A percentile compares a stretch with the other conserved stretches of the same genome.
Conservation (phyloP, 2,329 filamentous ascomycete species). For the Pezicula carpinea region DNA sequence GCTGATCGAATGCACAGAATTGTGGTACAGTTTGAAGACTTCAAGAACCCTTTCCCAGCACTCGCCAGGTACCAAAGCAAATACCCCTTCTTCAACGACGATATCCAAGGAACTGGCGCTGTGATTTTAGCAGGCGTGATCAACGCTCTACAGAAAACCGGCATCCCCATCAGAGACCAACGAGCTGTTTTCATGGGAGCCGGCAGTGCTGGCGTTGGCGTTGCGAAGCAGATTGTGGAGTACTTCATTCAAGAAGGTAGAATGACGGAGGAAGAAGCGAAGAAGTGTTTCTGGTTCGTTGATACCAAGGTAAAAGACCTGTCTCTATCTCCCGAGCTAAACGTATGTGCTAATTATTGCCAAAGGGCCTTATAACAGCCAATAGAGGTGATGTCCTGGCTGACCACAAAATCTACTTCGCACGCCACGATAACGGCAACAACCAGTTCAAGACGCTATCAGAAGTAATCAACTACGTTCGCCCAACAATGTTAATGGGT, state of each 20-base stretch:
- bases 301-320: slow-evolving; percentile 44
- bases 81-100: slow-evolving; percentile 87
- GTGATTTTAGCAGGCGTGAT: slow-evolving; percentile 80
- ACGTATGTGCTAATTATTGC: slow-evolving; percentile 2
- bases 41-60: slow-evolving; percentile 53
- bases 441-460: slow-evolving; percentile 52
- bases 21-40: slow-evolving; percentile 67
- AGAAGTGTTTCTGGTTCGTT: slow-evolving; percentile 68
- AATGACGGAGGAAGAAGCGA: slow-evolving; percentile 65
- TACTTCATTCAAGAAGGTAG: slow-evolving; percentile 60
- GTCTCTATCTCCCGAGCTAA: neutral
- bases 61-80: slow-evolving; percentile 69
- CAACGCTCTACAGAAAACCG: slow-evolving; percentile 65
- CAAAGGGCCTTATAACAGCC: slow-evolving; percentile 61
- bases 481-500: slow-evolving; percentile 77
- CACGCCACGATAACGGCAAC: slow-evolving; percentile 30
- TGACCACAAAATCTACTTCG: slow-evolving; percentile 49
- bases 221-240: slow-evolving; percentile 77
- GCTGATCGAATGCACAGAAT: slow-evolving; percentile 44
- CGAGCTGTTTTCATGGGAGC: slow-evolving; percentile 74
- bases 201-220: slow-evolving; percentile 77
- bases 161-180: slow-evolving; percentile 60
- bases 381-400: slow-evolving; percentile 68
- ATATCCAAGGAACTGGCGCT: slow-evolving; percentile 84
- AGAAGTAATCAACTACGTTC: slow-evolving; percentile 64